phyloP scores from a whole-genome alignment of 2,329 filamentous ascomycete genomes.

The Fusarium staphyleae region DNA sequence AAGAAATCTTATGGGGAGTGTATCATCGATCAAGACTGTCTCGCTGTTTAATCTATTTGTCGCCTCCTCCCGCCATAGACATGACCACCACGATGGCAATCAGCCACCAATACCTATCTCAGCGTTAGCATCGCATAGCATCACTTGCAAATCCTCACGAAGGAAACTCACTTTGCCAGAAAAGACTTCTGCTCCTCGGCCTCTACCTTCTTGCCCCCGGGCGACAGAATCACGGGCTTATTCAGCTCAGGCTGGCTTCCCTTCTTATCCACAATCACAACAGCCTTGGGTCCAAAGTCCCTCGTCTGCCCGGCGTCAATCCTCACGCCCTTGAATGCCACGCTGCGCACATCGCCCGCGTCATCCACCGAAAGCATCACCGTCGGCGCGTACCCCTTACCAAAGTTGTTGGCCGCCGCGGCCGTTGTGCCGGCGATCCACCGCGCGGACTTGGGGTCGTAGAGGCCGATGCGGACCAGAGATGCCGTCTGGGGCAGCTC shows the following conservation, averaged over 20 bases:
- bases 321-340: constrained; percentile 60
- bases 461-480: constrained; percentile 66
- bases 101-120: constrained; percentile 70
- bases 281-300: constrained; percentile 68
- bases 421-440: constrained; percentile 66
- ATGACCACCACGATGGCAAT: constrained; percentile 62
- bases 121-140: constrained; percentile 44
- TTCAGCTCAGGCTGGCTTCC: constrained; percentile 68
- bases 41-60: constrained; percentile 53
- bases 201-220: constrained; percentile 65
- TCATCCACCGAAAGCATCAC: constrained; percentile 61
- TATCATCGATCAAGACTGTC: constrained; percentile 5
- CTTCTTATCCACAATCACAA: constrained; percentile 54
- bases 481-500: constrained; percentile 54
- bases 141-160: too few species aligned
- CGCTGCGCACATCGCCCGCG: constrained; percentile 56
- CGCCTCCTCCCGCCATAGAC: constrained; percentile 60
- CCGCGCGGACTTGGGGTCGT: constrained; percentile 53
- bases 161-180: constrained; percentile 66
- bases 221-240: constrained; percentile 66
- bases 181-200: constrained; percentile 68
- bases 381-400: constrained; percentile 66
- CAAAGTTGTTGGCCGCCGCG: constrained; percentile 63
- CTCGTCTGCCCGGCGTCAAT: constrained; percentile 71
- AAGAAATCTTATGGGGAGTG: not conserved